A percentile compares a stretch with the other conserved stretches of the same genome.
Evolutionary conservation across 225 moss, liverwort and hornwort genomes (phyloP).

Genomic region (Pleurozium schreberi): DNA sequence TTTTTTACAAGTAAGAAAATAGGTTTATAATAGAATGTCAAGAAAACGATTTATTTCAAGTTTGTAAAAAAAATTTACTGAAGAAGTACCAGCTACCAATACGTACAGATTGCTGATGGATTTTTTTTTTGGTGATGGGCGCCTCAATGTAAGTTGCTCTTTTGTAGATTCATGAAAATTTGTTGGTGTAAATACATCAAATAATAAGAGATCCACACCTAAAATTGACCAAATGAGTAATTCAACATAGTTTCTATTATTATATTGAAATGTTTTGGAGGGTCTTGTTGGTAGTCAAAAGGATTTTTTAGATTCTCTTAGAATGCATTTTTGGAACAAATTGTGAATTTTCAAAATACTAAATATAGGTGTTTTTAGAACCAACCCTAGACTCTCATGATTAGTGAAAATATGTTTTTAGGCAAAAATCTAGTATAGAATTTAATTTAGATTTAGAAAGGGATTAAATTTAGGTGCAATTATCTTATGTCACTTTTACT

Average conservation of each 20-base stretch:
- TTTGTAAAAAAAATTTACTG: too few species aligned
- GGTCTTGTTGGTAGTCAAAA: not conserved
- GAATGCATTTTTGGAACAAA: not conserved
- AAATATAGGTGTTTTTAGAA: not conserved
- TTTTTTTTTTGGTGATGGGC: too few species aligned
- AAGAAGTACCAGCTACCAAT: too few species aligned
- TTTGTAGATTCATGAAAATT: not conserved
- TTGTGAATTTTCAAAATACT: not conserved
- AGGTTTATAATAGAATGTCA: too few species aligned
- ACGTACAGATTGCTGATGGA: not conserved
- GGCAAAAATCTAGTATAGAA: accelerated
- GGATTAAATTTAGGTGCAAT: not conserved
- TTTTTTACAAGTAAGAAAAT: too few species aligned
- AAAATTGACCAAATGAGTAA: accelerated
- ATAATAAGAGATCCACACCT: not conserved
- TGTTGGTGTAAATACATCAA: not conserved
- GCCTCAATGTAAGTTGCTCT: not conserved
- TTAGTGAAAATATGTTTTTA: not conserved
- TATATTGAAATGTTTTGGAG: accelerated
- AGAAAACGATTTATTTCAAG: too few species aligned
- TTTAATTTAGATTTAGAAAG: accelerated
- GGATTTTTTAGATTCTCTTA: accelerated
- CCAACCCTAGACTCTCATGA: not conserved
- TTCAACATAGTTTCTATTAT: not conserved
- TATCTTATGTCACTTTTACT: not conserved